phyloP scores from a whole-genome alignment of 2,329 filamentous ascomycete genomes.

The Botrytis elliptica region DNA sequence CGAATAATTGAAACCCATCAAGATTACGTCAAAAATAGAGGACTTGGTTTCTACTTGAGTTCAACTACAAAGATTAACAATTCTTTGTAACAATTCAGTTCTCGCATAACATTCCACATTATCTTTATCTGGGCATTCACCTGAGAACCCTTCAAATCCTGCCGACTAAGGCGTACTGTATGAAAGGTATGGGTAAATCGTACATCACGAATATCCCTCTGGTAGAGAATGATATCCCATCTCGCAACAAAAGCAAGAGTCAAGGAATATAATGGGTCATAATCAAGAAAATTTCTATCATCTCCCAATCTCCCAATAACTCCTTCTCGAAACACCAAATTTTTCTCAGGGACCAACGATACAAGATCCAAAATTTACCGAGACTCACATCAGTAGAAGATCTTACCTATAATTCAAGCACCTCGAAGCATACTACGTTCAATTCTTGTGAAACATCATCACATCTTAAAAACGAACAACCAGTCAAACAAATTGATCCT shows the following conservation, averaged over 20 bases:
- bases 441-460: too few relatives aligned
- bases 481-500: too few relatives aligned
- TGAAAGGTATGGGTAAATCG: slow-evolving; percentile 3
- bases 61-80: not conserved
- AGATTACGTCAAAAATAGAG: not conserved
- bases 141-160: not conserved
- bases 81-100: too few relatives aligned
- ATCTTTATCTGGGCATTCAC: not conserved
- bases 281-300: slow-evolving; percentile 31
- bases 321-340: slow-evolving; percentile 14
- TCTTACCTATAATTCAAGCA: too few relatives aligned
- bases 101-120: not conserved
- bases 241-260: not conserved
- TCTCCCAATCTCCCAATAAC: not conserved
- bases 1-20: not conserved
- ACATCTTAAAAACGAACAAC: too few relatives aligned
- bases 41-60: not conserved
- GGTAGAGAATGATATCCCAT: slow-evolving; percentile 17
- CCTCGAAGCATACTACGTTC: too few relatives aligned
- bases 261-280: slow-evolving; percentile 33
- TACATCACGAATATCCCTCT: slow-evolving; percentile 18
- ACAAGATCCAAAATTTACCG: too few relatives aligned
- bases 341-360: too few relatives aligned
- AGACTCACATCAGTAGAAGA: slow-evolving; percentile 14
- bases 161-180: not conserved